Evolutionary conservation across 1,139 yeast species (phyloP), one percentile per base, ranked within the genome.

Genomic region (Wickerhamiella pararugosa): DNA sequence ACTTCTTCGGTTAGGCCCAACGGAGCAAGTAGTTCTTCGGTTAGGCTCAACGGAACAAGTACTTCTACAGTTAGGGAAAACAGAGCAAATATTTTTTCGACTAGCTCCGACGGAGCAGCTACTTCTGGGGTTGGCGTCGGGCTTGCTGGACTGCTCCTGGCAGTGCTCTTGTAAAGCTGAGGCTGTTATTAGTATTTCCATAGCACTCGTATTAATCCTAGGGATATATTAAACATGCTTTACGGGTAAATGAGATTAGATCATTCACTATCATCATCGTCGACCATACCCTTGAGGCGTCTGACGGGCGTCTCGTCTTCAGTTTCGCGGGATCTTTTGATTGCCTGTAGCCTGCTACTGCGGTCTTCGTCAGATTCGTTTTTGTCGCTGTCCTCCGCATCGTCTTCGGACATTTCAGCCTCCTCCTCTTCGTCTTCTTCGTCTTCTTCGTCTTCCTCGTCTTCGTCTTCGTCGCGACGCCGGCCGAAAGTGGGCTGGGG

Each of bases 341-440:
- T 65, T 6, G 44, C 47, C 29, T 42, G 42, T 26, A 44, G 39
- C 3, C 47, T 29, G 36, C 36, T 39, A 6, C 42, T 39, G 4
- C 51, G 54, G 9, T 47, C 56, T 1, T 58, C 66, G 6, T 54
- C 64, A 3, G 55, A 64, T 7, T 54, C 64, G 1, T 57, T 73
- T 32, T 67, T 72, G 40, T 73, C 78, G 27, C 70, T 70, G 10
- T 62, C 68, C 42, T 60, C 67, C 38, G 63, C 77, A 34, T 71
- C 79, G 51, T 44, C 53, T 27, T 51, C 53, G 64, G 45, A 64
- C 59, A 48, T 68, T 69, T 51, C 73, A 78, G 44, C 71, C 76
- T 46, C 74, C 72, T 59, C 51, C 70, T 73, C 52, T 74, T 65
- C 67, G 75, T 79, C 65, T 87, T 69, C 67, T 76, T 28, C 47